These are phyloP conservation scores for Dalbergia cochinchinensis DNA, from an alignment of 306 rosid species.

Conservation along the genomic window DNA sequence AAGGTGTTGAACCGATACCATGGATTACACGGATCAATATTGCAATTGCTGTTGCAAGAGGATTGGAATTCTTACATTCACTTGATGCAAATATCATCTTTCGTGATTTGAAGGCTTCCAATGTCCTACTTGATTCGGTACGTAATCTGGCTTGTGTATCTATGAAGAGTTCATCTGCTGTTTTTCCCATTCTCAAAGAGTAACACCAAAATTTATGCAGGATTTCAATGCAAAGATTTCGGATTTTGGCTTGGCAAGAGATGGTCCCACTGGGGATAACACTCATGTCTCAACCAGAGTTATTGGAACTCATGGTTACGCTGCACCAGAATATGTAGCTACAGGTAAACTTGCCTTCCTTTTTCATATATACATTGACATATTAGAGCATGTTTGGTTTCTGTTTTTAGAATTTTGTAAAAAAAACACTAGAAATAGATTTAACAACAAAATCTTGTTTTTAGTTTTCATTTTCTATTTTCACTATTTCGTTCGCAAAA, in stretches of 20 bases:
- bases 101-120: slow-evolving; percentile 95
- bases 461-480: too few relatives aligned
- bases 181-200: slow-evolving; percentile 45
- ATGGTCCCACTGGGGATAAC: slow-evolving; percentile 96
- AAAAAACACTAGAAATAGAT: too few relatives aligned
- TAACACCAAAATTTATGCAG: slow-evolving; percentile 47
- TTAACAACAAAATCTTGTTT: too few relatives aligned
- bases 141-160: slow-evolving; percentile 34
- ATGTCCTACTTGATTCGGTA: slow-evolving; percentile 91
- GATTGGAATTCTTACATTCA: slow-evolving; percentile 78
- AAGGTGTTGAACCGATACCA: slow-evolving; percentile 81
- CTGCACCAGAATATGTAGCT: slow-evolving; percentile 96
- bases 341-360: slow-evolving; percentile 69
- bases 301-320: slow-evolving; percentile 92
- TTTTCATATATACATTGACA: too few relatives aligned
- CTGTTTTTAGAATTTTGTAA: too few relatives aligned
- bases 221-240: slow-evolving; percentile 88
- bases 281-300: slow-evolving; percentile 96
- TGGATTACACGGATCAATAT: slow-evolving; percentile 79
- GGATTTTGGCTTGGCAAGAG: slow-evolving; percentile 97
- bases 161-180: neutral
- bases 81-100: slow-evolving; percentile 82
- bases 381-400: too few relatives aligned
- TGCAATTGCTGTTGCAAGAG: slow-evolving; percentile 81
- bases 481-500: too few relatives aligned